These are phyloP conservation scores for Globisporangium abappressorium DNA, from an alignment of 352 stramenopile species.

Conservation along the genomic window DNA sequence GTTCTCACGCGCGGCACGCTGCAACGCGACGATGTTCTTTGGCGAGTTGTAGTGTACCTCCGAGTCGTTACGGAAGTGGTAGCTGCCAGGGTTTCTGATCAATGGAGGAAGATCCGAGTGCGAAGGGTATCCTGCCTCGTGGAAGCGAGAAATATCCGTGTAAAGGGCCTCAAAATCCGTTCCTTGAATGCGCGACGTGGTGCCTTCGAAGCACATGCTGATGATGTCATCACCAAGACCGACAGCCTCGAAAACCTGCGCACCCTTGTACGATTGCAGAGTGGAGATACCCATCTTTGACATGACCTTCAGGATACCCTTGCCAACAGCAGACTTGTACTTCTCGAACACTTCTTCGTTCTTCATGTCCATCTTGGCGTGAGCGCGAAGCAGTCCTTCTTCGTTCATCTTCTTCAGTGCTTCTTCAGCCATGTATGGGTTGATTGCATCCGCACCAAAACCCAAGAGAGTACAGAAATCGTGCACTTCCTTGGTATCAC, in stretches of 20 bases:
- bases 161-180: conserved; percentile 95
- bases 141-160: conserved; percentile 91
- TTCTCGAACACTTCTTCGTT: conserved; percentile 65
- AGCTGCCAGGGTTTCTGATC: conserved; percentile 94
- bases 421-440: conserved; percentile 95
- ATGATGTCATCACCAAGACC: conserved; percentile 93
- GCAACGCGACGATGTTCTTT: conserved; percentile 92
- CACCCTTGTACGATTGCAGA: conserved; percentile 94
- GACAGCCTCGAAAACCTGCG: conserved; percentile 96
- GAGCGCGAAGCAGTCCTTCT: conserved; percentile 82
- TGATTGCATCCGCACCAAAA: conserved; percentile 94
- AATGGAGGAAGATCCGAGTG: conserved; percentile 73
- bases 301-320: conserved; percentile 76
- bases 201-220: conserved; percentile 83
- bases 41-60: conserved; percentile 97
- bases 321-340: conserved; percentile 63
- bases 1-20: conserved; percentile 91
- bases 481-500: conserved; percentile 96
- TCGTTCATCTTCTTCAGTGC: conserved; percentile 94
- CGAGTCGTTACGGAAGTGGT: conserved; percentile 93
- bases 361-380: conserved; percentile 48
- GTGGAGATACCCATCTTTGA: conserved; percentile 97
- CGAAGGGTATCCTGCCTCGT: conserved; percentile 88
- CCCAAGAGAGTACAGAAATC: conserved; percentile 93
- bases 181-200: conserved; percentile 88